Percentiles rank a stretch among this genome's conserved stretches.
Evolutionary conservation across 164 flowering plant species (phyloP).

Genomic region (Vitis riparia): DNA sequence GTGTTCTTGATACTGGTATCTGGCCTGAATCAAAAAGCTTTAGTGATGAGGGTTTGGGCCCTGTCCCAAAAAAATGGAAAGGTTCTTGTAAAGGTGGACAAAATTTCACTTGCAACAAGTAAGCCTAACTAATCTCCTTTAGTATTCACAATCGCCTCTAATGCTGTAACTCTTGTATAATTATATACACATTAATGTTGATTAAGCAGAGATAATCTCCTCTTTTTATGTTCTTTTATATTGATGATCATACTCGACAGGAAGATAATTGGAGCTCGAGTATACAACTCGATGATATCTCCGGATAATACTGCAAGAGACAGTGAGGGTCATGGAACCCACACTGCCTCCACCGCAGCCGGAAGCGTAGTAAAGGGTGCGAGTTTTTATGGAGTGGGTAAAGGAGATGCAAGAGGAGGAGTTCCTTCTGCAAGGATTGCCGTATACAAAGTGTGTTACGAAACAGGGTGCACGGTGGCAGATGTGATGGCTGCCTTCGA

Average conservation of each 20-base stretch:
- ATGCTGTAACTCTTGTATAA: too few relatives aligned
- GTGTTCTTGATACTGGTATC: too few relatives aligned
- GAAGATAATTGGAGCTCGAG: slow-evolving; percentile 32
- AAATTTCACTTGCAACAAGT: slow-evolving; percentile 41
- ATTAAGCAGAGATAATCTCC: not conserved
- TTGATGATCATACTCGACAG: slow-evolving; percentile 1
- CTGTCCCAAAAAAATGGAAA: slow-evolving; percentile 33
- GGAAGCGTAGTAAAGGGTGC: slow-evolving; percentile 25
- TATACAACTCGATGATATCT: not conserved
- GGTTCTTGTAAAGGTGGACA: slow-evolving; percentile 32
- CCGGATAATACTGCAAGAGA: slow-evolving; percentile 20
- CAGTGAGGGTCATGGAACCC: slow-evolving; percentile 38
- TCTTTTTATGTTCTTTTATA: not conserved
- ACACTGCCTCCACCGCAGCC: slow-evolving; percentile 40
- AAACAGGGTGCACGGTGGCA: not conserved
- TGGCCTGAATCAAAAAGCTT: slow-evolving; percentile 30
- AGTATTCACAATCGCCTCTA: too few relatives aligned
- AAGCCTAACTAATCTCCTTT: not conserved
- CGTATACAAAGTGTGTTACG: slow-evolving; percentile 26
- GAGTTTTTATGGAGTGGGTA: slow-evolving; percentile 29
- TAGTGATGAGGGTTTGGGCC: slow-evolving; percentile 27
- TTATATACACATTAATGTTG: too few relatives aligned
- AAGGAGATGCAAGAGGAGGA: slow-evolving; percentile 42
- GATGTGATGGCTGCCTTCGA: slow-evolving; percentile 36
- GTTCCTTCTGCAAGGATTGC: slow-evolving; percentile 43